Base-by-base conservation (phyloP, 2,329 filamentous ascomycete species). In the Dactylellina parvicollis region DNA sequence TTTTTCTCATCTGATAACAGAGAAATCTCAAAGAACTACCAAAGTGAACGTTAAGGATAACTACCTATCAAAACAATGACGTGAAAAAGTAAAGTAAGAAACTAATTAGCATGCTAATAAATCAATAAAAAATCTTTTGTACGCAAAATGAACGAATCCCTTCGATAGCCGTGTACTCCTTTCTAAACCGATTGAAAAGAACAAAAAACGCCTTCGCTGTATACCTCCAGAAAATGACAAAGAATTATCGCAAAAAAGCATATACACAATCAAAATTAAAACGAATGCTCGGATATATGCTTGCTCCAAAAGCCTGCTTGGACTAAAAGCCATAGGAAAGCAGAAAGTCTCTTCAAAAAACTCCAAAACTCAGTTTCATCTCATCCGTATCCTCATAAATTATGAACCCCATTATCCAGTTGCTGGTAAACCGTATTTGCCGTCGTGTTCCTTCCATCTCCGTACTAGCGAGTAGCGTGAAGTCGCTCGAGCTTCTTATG, bases 401-500 rank as follows among this genome's bases (percentile, higher is more conserved):
- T 22, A 44, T 50, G n/a, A 30, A 9, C 30, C 18, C 28, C 10
- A 30, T 49, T 8, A 38, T 47, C 10, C n/a, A 30, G 36, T 18
- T 50, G n/a, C 28, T 10, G 4, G 8, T 30, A 50, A 16, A 9
- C n/a, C 14, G n/a, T 36, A 24, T 54, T 18, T 34, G 16, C 28
- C 44, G 24, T 30, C 8, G 4, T 10, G 38, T 22, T 1, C 30
- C 3, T 18, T 7, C 22, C 49, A 2, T 34, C 28, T 20, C 4
- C 22, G 8, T 16, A n/a, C 59, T 72, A 72, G 47, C 59, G 57
- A 20, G 50, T 50, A 40, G 50, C 38, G 34, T 59, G 57, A 30
- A 72, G 67, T 22, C 67, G 59, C 49, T 72, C 67, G 4, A 72
- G 59, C 18, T 72, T 72, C 52, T 72, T 72, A 47, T 72, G 67